phyloP scores from a whole-genome alignment of 2,329 filamentous ascomycete genomes.

The Xylogone sp. region DNA sequence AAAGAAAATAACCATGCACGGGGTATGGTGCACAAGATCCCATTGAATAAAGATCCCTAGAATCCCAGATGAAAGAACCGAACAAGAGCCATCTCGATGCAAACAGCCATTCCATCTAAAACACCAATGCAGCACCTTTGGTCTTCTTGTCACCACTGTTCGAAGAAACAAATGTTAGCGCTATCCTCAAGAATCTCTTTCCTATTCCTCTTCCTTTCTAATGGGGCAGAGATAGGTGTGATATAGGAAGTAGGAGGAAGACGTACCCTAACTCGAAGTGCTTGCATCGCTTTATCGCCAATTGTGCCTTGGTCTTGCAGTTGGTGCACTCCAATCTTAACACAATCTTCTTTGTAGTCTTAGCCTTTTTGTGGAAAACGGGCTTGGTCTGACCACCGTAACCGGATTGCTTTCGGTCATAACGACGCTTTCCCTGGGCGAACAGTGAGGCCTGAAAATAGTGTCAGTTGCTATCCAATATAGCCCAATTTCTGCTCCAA shows the following conservation, averaged over 20 bases:
- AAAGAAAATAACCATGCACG: background rate
- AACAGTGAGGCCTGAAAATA: conserved; percentile 76
- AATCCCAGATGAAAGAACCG: background rate
- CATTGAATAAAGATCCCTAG: background rate
- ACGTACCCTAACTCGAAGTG: conserved; percentile 99
- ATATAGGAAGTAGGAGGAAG: conserved; percentile 1
- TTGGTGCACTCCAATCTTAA: conserved; percentile 94
- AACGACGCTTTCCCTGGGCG: conserved; percentile 99
- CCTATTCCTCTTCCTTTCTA: background rate
- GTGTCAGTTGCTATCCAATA: no score
- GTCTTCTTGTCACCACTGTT: conserved; percentile 99
- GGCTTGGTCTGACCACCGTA: conserved; percentile 99
- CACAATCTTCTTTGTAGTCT: conserved; percentile 99
- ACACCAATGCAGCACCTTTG: conserved; percentile 99
- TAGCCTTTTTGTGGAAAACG: conserved; percentile 99
- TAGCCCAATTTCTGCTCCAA: background rate
- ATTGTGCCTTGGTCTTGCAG: conserved; percentile 98
- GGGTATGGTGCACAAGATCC: background rate
- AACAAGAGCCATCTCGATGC: background rate
- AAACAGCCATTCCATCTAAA: conserved; percentile 61
- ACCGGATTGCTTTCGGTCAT: conserved; percentile 98
- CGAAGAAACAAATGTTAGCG: conserved; percentile 36
- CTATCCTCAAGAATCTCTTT: conserved; percentile 1
- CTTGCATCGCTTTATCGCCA: conserved; percentile 99
- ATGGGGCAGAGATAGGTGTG: background rate